Conservation (phyloP, 2,329 filamentous ascomycete genomes). For the Trichophyton verrucosum region DNA sequence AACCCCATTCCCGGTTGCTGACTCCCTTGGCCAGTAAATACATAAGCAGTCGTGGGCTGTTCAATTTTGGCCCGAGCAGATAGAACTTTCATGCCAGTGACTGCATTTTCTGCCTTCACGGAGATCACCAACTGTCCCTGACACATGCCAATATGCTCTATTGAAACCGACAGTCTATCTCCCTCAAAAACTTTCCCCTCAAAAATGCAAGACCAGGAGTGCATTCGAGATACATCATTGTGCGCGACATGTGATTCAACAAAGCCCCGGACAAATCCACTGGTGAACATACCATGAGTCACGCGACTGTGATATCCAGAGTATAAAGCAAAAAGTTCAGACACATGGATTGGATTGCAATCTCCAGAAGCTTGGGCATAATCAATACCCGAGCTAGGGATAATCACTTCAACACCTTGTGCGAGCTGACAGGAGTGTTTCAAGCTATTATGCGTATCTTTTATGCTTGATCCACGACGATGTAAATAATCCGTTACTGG, state of each 20-base stretch:
- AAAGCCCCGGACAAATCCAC: constrained; percentile 84
- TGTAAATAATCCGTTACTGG: not conserved
- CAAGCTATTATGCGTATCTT: constrained; percentile 64
- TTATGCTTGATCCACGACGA: not conserved
- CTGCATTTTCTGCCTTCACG: constrained; percentile 88
- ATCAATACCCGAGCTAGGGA: constrained; percentile 73
- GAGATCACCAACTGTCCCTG: constrained; percentile 98
- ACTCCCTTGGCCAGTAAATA: constrained; percentile 96
- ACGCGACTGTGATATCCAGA: constrained; percentile 74
- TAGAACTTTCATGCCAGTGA: constrained; percentile 91
- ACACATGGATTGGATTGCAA: constrained; percentile 98
- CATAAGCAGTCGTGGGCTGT: constrained; percentile 89
- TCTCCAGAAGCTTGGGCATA: constrained; percentile 96
- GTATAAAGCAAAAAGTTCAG: constrained; percentile 58
- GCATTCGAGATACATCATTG: constrained; percentile 50
- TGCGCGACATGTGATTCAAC: constrained; percentile 98
- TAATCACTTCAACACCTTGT: constrained; percentile 75
- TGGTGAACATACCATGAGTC: constrained; percentile 98
- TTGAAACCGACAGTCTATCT: not conserved
- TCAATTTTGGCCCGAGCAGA: constrained; percentile 94
- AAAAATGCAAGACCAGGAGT: not conserved
- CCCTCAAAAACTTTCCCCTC: not conserved
- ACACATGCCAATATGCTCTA: constrained; percentile 78
- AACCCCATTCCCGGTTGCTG: constrained; percentile 99
- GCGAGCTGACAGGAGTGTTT: constrained; percentile 89